Percentiles rank a stretch among this genome's conserved stretches.
phyloP scores from a whole-genome alignment of 768 basidiomycete genomes.

The Calvatia gigantea region DNA sequence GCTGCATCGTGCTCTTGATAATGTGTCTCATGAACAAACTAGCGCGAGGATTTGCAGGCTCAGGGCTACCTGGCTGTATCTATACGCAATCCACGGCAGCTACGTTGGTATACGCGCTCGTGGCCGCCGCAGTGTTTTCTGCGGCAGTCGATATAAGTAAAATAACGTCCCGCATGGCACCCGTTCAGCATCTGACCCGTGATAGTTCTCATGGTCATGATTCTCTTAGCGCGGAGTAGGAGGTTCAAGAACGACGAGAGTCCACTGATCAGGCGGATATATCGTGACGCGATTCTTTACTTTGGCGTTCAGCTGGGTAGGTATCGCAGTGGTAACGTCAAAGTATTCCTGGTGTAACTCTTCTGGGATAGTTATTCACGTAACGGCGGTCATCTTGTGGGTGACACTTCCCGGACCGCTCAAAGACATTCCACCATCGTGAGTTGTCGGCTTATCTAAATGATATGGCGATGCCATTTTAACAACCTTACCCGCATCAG shows the following conservation, averaged over 20 bases:
- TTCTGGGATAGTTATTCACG: background rate
- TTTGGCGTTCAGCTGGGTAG: background rate
- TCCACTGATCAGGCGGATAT: background rate
- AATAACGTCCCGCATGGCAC: too few species aligned
- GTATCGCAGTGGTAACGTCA: background rate
- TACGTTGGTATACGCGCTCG: too few species aligned
- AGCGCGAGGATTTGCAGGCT: too few species aligned
- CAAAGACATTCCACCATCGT: background rate
- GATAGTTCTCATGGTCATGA: background rate
- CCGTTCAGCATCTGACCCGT: too few species aligned
- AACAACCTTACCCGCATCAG: background rate
- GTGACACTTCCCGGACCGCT: background rate
- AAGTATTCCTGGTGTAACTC: background rate
- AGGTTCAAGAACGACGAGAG: background rate
- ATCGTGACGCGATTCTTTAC: background rate
- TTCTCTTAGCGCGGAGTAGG: background rate
- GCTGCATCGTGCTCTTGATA: too few species aligned
- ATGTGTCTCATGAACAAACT: too few species aligned
- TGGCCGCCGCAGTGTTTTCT: too few species aligned
- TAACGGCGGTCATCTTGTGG: background rate
- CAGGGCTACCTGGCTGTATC: too few species aligned
- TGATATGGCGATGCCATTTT: too few species aligned
- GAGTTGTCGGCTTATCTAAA: too few species aligned
- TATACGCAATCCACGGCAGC: too few species aligned
- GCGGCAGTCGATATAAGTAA: too few species aligned